Evolutionary conservation across 768 basidiomycete genomes (phyloP).

Genomic region (Strobilomyces confusus): DNA sequence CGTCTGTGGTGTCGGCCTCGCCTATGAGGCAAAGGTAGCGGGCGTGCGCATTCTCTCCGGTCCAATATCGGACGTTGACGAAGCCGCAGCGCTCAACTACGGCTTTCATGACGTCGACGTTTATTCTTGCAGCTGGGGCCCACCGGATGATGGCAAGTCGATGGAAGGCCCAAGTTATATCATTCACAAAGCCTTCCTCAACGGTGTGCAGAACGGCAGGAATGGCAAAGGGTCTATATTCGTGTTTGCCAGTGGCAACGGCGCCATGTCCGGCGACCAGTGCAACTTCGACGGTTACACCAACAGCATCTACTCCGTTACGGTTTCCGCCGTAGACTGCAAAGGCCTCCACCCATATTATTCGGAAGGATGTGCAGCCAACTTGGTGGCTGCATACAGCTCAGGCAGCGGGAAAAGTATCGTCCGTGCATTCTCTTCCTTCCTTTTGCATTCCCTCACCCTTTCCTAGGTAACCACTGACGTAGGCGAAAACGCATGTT

Average conservation of each 20-base stretch:
- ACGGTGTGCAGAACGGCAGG: conserved; percentile 89
- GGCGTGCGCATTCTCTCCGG: conserved; percentile 95
- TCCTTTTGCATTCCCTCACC: conserved; percentile 12
- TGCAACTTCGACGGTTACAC: conserved; percentile 99
- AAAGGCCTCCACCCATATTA: conserved; percentile 95
- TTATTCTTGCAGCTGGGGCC: conserved; percentile 95
- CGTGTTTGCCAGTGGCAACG: conserved; percentile 97
- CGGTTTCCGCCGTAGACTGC: conserved; percentile 92
- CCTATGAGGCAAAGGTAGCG: conserved; percentile 87
- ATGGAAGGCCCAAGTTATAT: conserved; percentile 94
- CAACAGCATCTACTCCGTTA: conserved; percentile 94
- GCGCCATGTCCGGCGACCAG: conserved; percentile 86
- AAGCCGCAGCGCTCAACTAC: conserved; percentile 92
- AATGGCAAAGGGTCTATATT: conserved; percentile 88
- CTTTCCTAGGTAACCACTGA: conserved; percentile 83
- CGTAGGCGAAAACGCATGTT: conserved; percentile 78
- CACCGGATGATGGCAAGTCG: conserved; percentile 87
- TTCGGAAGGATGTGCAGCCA: conserved; percentile 96
- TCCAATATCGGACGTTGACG: conserved; percentile 91
- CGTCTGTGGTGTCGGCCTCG: conserved; percentile 92
- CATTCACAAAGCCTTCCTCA: conserved; percentile 90
- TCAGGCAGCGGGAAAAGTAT: conserved; percentile 94
- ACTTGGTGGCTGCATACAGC: conserved; percentile 94
- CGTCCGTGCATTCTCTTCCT: conserved; percentile 45
- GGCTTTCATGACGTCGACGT: conserved; percentile 90